Conservation (phyloP, 1,139 yeast genomes). For the Candida dubliniensis region DNA sequence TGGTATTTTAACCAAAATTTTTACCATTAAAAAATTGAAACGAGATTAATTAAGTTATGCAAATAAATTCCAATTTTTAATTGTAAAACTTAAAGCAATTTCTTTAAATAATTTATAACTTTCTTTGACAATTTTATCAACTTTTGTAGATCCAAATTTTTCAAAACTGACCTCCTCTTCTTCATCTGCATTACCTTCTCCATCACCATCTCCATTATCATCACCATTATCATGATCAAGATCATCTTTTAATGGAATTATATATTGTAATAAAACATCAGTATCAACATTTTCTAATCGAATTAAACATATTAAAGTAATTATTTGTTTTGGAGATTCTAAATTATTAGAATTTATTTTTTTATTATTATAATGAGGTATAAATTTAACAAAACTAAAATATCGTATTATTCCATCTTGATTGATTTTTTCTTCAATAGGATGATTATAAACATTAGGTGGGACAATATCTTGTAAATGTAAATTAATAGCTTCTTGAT, state of each 20-base stretch:
- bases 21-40: conserved; percentile 4
- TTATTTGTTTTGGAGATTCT: conserved; percentile 9
- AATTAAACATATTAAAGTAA: conserved; percentile 45
- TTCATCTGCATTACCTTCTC: too few relatives aligned
- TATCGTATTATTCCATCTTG: conserved; percentile 8
- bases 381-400: conserved; percentile 10
- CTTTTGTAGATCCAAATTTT: conserved; percentile 16
- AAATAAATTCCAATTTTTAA: conserved; percentile 32
- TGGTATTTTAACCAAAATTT: conserved; percentile 8
- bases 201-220: too few relatives aligned
- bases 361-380: conserved; percentile 9
- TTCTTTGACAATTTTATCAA: conserved; percentile 15
- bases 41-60: conserved; percentile 10
- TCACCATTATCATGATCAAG: too few relatives aligned
- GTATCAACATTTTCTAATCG: conserved; percentile 53
- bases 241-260: conserved; percentile 44
- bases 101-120: conserved; percentile 20
- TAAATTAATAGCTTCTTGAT: conserved; percentile 33
- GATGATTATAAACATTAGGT: conserved; percentile 5
- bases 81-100: conserved; percentile 20
- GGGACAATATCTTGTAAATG: conserved; percentile 45
- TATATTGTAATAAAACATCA: conserved; percentile 63
- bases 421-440: conserved; percentile 6
- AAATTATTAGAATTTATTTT: conserved; percentile 4
- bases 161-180: conserved; percentile 9